Base-by-base conservation (phyloP, 2,329 filamentous ascomycete species). In the Ophiostoma montium region DNA sequence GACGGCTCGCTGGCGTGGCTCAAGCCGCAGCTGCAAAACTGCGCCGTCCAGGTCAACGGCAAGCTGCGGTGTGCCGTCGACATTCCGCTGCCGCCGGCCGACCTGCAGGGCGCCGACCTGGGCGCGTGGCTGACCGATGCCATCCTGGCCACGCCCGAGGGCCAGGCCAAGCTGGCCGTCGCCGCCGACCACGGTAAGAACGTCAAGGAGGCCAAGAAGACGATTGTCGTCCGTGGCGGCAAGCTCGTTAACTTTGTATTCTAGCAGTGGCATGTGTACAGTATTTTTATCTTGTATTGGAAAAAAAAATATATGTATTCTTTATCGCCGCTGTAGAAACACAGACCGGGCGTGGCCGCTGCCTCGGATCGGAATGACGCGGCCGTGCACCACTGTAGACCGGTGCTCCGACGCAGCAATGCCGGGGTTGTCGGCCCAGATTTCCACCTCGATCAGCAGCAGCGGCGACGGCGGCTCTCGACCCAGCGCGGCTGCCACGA, bases 31-130 rank as follows among this genome's bases (percentile, higher is more conserved):
- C 68, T 64, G 54, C 65, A 73, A 61, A 67, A 62, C 3, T 84
- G 79, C 55, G 82, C 82, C 0, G 79, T 94, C 15, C 83, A 88
- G 59, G 66, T 94, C 53, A 87, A 94, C 59, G 86, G 87, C n/a
- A 88, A 83, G 62, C 64, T 85, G 54, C 78, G 78, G 35, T 82
- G 82, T 53, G 76, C 76, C 1, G 72, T 82, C n/a, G 69, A 80
- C 2, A 77, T 92, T 21, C 70, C 76, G 1, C 70, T 70, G 27
- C 67, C 71, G 39, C 62, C 71, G 3, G 58, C 59, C 0, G 62
- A 62, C 1, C 57, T 76, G 23, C 63, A 70, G 3, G 65, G 63
- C 49, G 64, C 70, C 4, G 65, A 62, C 47, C 65, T 84, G 52
- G 67, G 72, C 51, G 65, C 70, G 12, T 87, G 79, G 74, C 67